Conservation (phyloP, 257 asterid genomes). For the Mitragyna speciosa region DNA sequence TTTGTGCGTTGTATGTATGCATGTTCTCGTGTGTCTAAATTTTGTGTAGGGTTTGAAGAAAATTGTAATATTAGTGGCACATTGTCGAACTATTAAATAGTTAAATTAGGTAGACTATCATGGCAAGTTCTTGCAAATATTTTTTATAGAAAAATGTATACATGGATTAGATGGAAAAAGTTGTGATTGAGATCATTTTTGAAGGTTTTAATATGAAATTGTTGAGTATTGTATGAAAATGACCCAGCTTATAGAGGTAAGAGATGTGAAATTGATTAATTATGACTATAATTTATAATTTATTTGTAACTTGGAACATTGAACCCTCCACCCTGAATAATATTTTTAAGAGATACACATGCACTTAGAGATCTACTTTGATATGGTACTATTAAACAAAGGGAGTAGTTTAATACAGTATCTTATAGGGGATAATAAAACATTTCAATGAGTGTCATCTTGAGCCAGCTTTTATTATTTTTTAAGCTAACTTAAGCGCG, state of each 20-base stretch:
- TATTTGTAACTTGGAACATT: slow-evolving; percentile 8
- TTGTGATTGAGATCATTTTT: background rate
- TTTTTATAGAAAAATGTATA: background rate
- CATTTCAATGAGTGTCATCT: background rate
- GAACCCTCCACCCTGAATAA: slow-evolving; percentile 11
- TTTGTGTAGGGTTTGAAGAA: background rate
- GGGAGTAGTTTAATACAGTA: background rate
- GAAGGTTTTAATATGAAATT: background rate
- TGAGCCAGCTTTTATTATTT: background rate
- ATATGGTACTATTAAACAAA: background rate
- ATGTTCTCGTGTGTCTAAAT: background rate
- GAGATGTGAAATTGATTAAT: background rate
- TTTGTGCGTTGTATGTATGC: no score
- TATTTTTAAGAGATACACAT: slow-evolving; percentile 13
- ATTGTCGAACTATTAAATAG: background rate
- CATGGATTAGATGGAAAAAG: background rate
- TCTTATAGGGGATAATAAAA: background rate
- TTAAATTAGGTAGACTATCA: background rate
- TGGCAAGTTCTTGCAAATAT: background rate
- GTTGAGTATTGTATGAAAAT: background rate
- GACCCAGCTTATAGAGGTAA: background rate
- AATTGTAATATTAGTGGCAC: background rate
- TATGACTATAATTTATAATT: background rate
- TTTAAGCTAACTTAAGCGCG: background rate
- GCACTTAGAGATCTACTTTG: slow-evolving; percentile 15